Percentiles rank a stretch among this genome's conserved stretches.
Evolutionary conservation across 164 flowering plant species (phyloP).

Genomic region (Nymphaea thermarum): DNA sequence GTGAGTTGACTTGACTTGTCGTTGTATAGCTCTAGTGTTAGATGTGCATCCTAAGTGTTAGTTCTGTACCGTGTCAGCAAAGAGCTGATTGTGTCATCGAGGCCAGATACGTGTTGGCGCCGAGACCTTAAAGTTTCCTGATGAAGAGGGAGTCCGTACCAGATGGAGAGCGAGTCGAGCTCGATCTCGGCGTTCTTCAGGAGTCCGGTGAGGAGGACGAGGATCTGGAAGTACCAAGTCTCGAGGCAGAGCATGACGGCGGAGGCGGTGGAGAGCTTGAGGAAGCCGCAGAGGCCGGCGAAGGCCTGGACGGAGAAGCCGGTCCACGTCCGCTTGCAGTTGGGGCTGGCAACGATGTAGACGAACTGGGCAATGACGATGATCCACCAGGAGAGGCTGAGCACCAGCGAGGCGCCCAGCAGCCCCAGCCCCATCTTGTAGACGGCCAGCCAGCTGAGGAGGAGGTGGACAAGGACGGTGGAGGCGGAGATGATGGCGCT

Average conservation of each 20-base stretch:
- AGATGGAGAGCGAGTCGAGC: conserved; percentile 58
- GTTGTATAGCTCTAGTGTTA: background rate
- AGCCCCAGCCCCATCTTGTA: conserved; percentile 45
- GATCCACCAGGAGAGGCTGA: conserved; percentile 49
- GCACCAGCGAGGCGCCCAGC: conserved; percentile 62
- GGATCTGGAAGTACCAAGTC: conserved; percentile 70
- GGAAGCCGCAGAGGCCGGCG: conserved; percentile 53
- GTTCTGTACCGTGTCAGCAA: too few species aligned
- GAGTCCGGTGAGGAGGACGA: conserved; percentile 60
- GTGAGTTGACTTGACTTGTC: too few species aligned
- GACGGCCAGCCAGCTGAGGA: conserved; percentile 41
- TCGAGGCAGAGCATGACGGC: conserved; percentile 61
- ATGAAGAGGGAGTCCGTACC: conserved; percentile 19
- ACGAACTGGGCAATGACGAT: conserved; percentile 46
- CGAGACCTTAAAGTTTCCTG: too few species aligned
- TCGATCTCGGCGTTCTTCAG: conserved; percentile 44
- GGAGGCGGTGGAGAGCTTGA: conserved; percentile 34
- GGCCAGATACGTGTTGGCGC: too few species aligned
- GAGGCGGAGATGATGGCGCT: conserved; percentile 47
- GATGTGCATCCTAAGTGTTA: too few species aligned
- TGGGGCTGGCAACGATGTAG: conserved; percentile 45
- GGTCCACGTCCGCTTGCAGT: conserved; percentile 64
- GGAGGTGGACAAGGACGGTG: conserved; percentile 35
- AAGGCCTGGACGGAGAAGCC: conserved; percentile 41
- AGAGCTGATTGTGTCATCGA: too few species aligned